Conservation (phyloP, 805 yeast species). For the Schizosaccharomyces octosporus region DNA sequence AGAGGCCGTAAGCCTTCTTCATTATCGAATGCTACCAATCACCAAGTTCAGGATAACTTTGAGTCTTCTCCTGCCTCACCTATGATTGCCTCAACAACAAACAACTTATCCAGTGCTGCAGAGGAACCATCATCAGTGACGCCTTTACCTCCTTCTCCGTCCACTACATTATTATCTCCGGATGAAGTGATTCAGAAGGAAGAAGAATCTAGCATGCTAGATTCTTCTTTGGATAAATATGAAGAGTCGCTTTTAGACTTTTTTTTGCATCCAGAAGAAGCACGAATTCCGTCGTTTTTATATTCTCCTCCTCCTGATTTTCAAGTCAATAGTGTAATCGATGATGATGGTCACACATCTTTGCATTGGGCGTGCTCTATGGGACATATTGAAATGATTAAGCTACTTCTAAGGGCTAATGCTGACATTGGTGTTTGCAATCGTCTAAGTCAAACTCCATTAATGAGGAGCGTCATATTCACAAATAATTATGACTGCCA, state of each 20-base stretch:
- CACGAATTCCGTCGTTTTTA: conserved; percentile 37
- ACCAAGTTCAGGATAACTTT: background rate
- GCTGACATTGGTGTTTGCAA: conserved; percentile 40
- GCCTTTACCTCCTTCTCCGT: background rate
- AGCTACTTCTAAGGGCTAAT: conserved; percentile 48
- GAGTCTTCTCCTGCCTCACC: background rate
- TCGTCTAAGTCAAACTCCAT: conserved; percentile 61
- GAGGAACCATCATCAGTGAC: background rate
- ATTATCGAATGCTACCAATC: background rate
- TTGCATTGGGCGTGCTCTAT: conserved; percentile 96
- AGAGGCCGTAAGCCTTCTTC: background rate
- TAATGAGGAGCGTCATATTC: conserved; percentile 62
- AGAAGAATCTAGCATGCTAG: conserved; percentile 5
- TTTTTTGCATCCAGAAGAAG: conserved; percentile 34
- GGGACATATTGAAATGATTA: conserved; percentile 61
- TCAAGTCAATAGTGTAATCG: conserved; percentile 57
- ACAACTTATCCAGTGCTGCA: background rate
- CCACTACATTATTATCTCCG: background rate
- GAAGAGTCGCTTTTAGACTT: conserved; percentile 26
- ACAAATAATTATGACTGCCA: conserved; percentile 67
- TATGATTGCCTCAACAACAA: background rate
- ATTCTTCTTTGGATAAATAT: conserved; percentile 18
- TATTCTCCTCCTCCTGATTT: conserved; percentile 39
- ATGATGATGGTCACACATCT: conserved; percentile 82
- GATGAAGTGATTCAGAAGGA: background rate